phyloP scores from a whole-genome alignment of 306 rosid species.

The Gleditsia sinensis region DNA sequence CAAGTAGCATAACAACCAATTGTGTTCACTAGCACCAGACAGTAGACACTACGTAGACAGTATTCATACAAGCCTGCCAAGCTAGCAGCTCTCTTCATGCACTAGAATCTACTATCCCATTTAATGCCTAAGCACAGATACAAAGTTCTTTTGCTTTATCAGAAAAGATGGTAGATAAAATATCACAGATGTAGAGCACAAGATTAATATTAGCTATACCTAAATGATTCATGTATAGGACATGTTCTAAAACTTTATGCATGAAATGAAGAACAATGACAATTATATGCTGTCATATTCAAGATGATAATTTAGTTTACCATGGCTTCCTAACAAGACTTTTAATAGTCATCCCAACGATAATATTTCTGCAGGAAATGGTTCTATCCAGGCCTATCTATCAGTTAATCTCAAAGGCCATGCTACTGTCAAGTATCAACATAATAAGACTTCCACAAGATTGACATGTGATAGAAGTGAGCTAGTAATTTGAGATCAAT shows the following conservation, averaged over 20 bases:
- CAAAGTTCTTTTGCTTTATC: no score
- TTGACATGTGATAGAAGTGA: neutral
- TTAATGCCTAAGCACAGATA: no score
- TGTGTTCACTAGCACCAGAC: neutral
- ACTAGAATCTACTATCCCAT: neutral
- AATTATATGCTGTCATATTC: neutral
- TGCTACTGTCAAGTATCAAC: neutral
- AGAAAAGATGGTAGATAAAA: neutral
- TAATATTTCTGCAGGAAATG: neutral
- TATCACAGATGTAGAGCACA: neutral
- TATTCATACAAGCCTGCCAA: neutral
- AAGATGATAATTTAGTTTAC: neutral
- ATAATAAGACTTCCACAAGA: neutral
- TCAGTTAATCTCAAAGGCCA: neutral
- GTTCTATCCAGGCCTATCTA: neutral
- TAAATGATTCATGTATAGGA: neutral
- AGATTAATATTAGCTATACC: neutral
- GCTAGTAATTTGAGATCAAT: neutral
- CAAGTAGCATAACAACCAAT: neutral
- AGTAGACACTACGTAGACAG: neutral
- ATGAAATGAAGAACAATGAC: neutral
- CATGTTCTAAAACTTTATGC: neutral
- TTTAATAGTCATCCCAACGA: neutral
- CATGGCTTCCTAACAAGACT: neutral
- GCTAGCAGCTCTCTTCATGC: neutral